phyloP scores from a whole-genome alignment of 495 filamentous ascomycete species.

The Poronia punctata region DNA sequence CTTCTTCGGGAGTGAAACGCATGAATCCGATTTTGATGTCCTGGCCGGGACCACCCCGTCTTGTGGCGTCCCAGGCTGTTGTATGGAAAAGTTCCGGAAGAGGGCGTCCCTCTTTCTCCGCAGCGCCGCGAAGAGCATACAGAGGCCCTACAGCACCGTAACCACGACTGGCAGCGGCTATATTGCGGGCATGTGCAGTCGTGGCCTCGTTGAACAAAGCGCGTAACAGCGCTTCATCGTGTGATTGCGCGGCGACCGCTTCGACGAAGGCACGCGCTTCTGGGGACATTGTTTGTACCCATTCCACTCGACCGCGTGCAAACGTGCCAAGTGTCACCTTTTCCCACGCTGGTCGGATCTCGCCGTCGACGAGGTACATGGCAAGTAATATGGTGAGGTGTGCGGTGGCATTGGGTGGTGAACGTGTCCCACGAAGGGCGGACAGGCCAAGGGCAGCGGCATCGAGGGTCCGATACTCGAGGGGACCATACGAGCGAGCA shows the following conservation, averaged over 20 bases:
- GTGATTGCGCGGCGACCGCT: background rate
- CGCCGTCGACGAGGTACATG: background rate
- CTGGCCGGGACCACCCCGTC: background rate
- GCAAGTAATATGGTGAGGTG: background rate
- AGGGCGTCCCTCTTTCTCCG: background rate
- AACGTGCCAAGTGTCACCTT: background rate
- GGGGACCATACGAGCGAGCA: too few species aligned
- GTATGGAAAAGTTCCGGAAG: background rate
- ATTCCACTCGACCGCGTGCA: background rate
- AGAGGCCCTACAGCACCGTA: background rate
- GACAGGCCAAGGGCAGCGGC: background rate
- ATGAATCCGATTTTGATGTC: slow-evolving; percentile 1
- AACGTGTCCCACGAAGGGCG: background rate
- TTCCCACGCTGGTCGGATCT: background rate
- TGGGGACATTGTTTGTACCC: background rate
- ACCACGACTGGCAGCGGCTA: background rate
- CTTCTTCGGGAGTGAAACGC: background rate
- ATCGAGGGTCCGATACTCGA: too few species aligned
- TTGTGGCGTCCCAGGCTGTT: slow-evolving; percentile 1
- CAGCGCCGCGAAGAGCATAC: background rate
- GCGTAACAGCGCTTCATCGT: background rate
- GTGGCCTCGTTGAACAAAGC: background rate
- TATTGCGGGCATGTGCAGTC: background rate
- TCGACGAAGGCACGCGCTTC: background rate
- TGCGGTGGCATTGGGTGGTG: background rate